Conservation (phyloP, 2,329 filamentous ascomycete genomes). For the Monosporascus sp. region DNA sequence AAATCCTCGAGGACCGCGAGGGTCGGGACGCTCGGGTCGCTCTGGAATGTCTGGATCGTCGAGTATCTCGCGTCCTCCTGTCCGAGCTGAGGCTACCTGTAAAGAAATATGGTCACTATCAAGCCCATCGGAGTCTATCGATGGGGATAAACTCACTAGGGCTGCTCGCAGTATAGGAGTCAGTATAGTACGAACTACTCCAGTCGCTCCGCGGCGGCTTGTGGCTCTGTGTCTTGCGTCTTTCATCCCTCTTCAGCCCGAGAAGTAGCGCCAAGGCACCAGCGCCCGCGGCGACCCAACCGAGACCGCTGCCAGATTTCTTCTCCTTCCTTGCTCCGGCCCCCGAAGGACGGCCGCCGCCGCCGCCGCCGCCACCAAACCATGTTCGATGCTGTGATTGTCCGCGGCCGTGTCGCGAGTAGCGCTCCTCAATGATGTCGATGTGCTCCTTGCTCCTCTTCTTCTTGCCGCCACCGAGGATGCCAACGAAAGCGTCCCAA, state of each 20-base stretch:
- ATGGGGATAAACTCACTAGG: slow-evolving; percentile 43
- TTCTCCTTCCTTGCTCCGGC: slow-evolving; percentile 40
- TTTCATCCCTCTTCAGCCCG: slow-evolving; percentile 44
- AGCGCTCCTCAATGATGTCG: slow-evolving; percentile 60
- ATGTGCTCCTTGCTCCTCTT: slow-evolving; percentile 47
- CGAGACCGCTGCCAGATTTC: slow-evolving; percentile 39
- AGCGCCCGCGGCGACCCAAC: slow-evolving; percentile 50
- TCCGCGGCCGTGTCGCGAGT: slow-evolving; percentile 44
- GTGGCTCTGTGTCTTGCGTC: slow-evolving; percentile 39
- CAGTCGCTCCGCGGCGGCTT: slow-evolving; percentile 38
- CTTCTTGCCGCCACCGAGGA: slow-evolving; percentile 54
- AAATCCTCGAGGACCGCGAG: slow-evolving; percentile 16
- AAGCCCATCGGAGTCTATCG: slow-evolving; percentile 17
- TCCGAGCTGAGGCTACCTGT: slow-evolving; percentile 44
- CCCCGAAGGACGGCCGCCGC: slow-evolving; percentile 36
- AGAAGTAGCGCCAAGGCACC: slow-evolving; percentile 50
- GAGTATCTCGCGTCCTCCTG: slow-evolving; percentile 33
- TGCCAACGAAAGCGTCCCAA: slow-evolving; percentile 53
- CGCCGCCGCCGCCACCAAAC: slow-evolving; percentile 47
- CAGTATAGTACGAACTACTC: slow-evolving; percentile 49
- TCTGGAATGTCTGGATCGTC: slow-evolving; percentile 27
- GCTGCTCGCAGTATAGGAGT: slow-evolving; percentile 47
- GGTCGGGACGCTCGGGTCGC: slow-evolving; percentile 17
- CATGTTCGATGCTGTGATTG: slow-evolving; percentile 54
- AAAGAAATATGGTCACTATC: slow-evolving; percentile 22